These are phyloP conservation scores for Penicillium bialowiezense DNA, from an alignment of 495 filamentous ascomycete genomes.

Conservation along the genomic window DNA sequence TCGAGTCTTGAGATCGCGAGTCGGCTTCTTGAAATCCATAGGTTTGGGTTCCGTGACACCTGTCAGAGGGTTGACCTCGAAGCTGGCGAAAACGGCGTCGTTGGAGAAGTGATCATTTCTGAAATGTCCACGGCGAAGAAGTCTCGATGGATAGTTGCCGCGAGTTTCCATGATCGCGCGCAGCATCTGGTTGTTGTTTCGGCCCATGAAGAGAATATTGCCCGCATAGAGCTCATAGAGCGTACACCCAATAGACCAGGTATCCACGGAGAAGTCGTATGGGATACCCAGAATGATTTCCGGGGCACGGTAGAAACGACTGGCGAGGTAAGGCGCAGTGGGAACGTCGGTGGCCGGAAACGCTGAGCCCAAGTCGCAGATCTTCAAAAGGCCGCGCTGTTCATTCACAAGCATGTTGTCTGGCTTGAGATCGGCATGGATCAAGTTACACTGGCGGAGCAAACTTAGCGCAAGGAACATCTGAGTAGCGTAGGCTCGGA, in stretches of 20 bases:
- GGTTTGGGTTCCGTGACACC: slow-evolving; percentile 72
- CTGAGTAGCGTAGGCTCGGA: slow-evolving; percentile 86
- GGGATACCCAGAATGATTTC: slow-evolving; percentile 96
- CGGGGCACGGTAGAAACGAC: slow-evolving; percentile 93
- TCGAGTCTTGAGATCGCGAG: slow-evolving; percentile 74
- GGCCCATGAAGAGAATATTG: slow-evolving; percentile 92
- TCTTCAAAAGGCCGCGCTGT: slow-evolving; percentile 78
- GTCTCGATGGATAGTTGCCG: slow-evolving; percentile 84
- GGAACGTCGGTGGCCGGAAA: slow-evolving; percentile 86
- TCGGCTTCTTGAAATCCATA: slow-evolving; percentile 74
- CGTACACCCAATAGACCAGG: slow-evolving; percentile 97
- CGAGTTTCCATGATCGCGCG: slow-evolving; percentile 93
- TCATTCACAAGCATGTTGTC: slow-evolving; percentile 96
- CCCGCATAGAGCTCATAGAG: slow-evolving; percentile 96
- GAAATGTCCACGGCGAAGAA: slow-evolving; percentile 75
- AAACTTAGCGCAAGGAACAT: slow-evolving; percentile 86
- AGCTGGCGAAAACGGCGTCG: slow-evolving; percentile 77
- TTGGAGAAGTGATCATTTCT: slow-evolving; percentile 81
- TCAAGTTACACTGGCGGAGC: slow-evolving; percentile 84
- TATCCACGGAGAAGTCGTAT: slow-evolving; percentile 91
- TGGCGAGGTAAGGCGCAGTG: slow-evolving; percentile 90
- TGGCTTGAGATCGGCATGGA: slow-evolving; percentile 95
- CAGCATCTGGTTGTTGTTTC: slow-evolving; percentile 97
- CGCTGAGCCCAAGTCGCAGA: slow-evolving; percentile 94
- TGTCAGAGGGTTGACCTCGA: slow-evolving; percentile 80